These are phyloP conservation scores for Tulasnella sp. DNA, from an alignment of 768 basidiomycete genomes.

Conservation along the genomic window DNA sequence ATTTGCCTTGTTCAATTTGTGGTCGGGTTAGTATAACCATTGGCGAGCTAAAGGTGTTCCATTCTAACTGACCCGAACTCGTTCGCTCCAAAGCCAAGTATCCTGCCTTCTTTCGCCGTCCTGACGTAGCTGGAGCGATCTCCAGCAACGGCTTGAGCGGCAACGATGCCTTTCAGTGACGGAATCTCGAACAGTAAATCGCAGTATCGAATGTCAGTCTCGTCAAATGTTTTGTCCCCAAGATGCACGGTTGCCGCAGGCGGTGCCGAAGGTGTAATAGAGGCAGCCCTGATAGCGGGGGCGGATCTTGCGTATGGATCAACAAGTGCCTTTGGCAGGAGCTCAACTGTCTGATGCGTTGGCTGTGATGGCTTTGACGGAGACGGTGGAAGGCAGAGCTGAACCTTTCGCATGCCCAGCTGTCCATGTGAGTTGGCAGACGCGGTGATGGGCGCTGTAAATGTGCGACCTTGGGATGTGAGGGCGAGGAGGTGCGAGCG, in stretches of 20 bases:
- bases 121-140: constrained; percentile 60
- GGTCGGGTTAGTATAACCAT: too few species aligned
- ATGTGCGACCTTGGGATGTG: constrained; percentile 52
- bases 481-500: constrained; percentile 40
- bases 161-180: constrained; percentile 48
- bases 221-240: constrained; percentile 24
- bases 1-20: constrained; percentile 47
- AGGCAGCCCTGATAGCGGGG: constrained; percentile 29
- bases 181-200: constrained; percentile 69
- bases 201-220: constrained; percentile 49
- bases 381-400: constrained; percentile 31
- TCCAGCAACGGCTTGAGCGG: constrained; percentile 65
- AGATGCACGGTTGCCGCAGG: constrained; percentile 17
- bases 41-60: not conserved
- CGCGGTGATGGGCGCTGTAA: constrained; percentile 63
- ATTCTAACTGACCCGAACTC: constrained; percentile 52
- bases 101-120: constrained; percentile 50
- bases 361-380: constrained; percentile 8
- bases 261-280: not conserved
- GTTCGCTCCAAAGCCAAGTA: constrained; percentile 86
- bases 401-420: constrained; percentile 62
- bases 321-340: constrained; percentile 44
- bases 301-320: constrained; percentile 43
- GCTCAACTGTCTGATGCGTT: constrained; percentile 27
- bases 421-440: constrained; percentile 74